phyloP scores from a whole-genome alignment of 2,329 filamentous ascomycete genomes.

The Fusarium bactridioides region DNA sequence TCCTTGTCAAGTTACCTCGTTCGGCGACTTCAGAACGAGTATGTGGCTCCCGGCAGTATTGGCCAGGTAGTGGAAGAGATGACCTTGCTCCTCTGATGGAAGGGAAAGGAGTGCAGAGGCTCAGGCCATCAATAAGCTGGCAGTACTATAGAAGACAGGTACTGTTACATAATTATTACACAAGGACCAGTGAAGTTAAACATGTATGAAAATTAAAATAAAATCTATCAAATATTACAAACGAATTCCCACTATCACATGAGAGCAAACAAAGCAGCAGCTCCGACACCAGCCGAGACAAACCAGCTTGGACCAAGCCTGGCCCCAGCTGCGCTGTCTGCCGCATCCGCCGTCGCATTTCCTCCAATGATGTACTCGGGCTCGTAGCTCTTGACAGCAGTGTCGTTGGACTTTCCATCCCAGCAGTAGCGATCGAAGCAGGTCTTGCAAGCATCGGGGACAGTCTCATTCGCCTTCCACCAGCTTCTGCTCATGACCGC shows the following conservation, averaged over 20 bases:
- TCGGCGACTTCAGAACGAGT: fast-evolving
- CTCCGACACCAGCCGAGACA: background rate
- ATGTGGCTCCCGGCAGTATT: no score
- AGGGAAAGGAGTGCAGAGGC: background rate
- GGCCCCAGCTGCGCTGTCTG: background rate
- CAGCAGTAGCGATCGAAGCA: constrained; percentile 92
- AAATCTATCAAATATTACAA: background rate
- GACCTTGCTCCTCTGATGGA: fast-evolving
- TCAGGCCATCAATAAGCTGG: background rate
- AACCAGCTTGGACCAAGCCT: background rate
- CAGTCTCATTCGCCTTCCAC: constrained; percentile 69
- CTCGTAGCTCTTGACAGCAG: constrained; percentile 45
- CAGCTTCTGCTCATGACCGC: constrained; percentile 82
- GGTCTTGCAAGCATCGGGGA: constrained; percentile 74
- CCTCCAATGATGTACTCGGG: constrained; percentile 40
- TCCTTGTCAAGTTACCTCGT: fast-evolving
- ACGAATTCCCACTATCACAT: background rate
- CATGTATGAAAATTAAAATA: background rate
- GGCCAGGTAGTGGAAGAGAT: fast-evolving
- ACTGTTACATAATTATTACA: background rate
- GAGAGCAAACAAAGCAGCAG: background rate
- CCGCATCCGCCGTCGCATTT: constrained; percentile 24
- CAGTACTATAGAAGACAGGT: no score
- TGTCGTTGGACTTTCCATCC: constrained; percentile 71
- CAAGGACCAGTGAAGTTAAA: fast-evolving